These are phyloP conservation scores for Spiraea crenata DNA, from an alignment of 331 rosid genomes.

Conservation along the genomic window DNA sequence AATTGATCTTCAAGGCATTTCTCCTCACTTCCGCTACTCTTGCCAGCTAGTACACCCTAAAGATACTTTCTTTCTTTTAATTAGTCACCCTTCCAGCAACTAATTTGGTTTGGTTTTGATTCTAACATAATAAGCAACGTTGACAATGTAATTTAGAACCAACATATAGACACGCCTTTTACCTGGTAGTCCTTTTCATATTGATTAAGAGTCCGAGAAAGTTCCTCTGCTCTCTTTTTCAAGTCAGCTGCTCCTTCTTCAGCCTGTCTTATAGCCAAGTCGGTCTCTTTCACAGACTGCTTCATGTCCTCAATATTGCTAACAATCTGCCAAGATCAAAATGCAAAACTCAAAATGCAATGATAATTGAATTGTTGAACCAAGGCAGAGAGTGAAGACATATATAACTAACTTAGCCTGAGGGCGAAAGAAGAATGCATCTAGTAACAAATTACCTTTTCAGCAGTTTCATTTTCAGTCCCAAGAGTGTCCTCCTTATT, in stretches of 20 bases:
- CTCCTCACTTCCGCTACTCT: slow-evolving; percentile 88
- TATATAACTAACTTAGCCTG: neutral
- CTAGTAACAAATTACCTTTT: slow-evolving; percentile 45
- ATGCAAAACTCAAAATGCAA: slow-evolving; percentile 27
- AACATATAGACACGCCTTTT: slow-evolving; percentile 16
- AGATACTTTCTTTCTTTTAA: slow-evolving; percentile 19
- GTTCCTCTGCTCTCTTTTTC: slow-evolving; percentile 65
- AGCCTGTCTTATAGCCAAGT: slow-evolving; percentile 66
- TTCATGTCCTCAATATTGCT: slow-evolving; percentile 77
- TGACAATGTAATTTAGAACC: slow-evolving; percentile 7
- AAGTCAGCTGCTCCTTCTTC: slow-evolving; percentile 91
- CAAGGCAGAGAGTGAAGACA: neutral
- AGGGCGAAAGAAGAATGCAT: slow-evolving; percentile 12
- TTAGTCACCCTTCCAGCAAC: slow-evolving; percentile 8
- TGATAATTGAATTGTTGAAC: neutral
- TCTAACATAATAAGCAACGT: slow-evolving; percentile 1
- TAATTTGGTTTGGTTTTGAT: slow-evolving; percentile 12
- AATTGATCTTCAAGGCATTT: slow-evolving; percentile 91
- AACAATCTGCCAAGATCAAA: slow-evolving; percentile 49
- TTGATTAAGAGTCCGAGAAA: slow-evolving; percentile 66
- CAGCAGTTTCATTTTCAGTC: slow-evolving; percentile 74
- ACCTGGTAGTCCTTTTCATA: slow-evolving; percentile 91
- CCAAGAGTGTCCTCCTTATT: slow-evolving; percentile 75
- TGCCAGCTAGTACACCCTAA: slow-evolving; percentile 89
- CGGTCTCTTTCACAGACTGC: slow-evolving; percentile 68